Base-by-base conservation (phyloP, 1,284 basidiomycete genomes). In the Fomitiporia mediterranea region DNA sequence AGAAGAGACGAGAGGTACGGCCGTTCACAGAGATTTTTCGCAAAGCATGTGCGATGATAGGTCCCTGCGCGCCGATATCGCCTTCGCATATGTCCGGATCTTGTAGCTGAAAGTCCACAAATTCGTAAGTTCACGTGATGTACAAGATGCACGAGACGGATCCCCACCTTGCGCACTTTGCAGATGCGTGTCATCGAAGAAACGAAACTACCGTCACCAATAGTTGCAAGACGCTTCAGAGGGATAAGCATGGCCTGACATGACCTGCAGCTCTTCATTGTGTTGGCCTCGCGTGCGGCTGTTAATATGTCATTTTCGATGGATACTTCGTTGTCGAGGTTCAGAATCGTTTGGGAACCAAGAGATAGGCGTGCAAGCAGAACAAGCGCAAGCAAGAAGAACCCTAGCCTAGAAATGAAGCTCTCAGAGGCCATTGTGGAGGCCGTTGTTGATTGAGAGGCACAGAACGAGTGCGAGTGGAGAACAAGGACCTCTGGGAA, bases 31-130 rank as follows among this genome's bases (percentile, higher is more conserved):
- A 71, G 62, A 83, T 82, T 19, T 68, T 68, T 9, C 81, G 75
- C 21, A 85, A 66, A 55, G 75, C 75, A 59, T 83, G 77, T 0
- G 82, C 81, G 32, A 85, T 67, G 60, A 83, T 79, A 8, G 81
- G 81, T 2, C 77, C 82, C 64, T 80, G 76, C 34, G 74, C 66
- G 2, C 61, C 67, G 40, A 84, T 65, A 1, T 75, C 67, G 21
- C 83, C 83, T 47, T 71, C 69, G 63, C 83, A 84, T 9, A 85
- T 79, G 63, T 84, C 80, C 15, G 65, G 63, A 58, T 74, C 72
- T 54, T 71, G 70, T 47, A 73, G 60, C 68, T 69, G 17, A 8
- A 13, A 42, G 34, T n/a, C n/a, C n/a, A n/a, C n/a, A n/a, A n/a
- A n/a, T n/a, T n/a, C n/a, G n/a, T n/a, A n/a, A n/a, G n/a, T n/a